Evolutionary conservation across 176 grass and related monocot species (phyloP).

Genomic region (Eremochloa ophiuroides): DNA sequence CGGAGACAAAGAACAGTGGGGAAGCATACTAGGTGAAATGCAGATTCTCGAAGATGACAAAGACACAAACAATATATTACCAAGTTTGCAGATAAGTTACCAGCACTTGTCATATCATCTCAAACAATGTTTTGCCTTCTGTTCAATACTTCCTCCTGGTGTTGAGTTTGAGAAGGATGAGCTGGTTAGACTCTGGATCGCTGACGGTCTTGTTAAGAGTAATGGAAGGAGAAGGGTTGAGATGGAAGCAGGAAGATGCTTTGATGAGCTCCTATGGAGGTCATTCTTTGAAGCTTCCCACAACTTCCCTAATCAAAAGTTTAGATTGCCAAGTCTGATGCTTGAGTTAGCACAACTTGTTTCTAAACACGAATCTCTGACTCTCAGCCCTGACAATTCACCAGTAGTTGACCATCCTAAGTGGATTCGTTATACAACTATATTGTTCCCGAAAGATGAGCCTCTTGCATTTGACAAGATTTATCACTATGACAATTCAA

Average conservation of each 20-base stretch:
- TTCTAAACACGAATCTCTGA: constrained; percentile 33
- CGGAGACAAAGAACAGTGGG: constrained; percentile 45
- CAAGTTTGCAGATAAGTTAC: constrained; percentile 63
- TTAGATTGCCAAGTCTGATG: constrained; percentile 45
- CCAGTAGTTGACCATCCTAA: background rate
- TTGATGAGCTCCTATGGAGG: constrained; percentile 44
- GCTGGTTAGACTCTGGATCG: constrained; percentile 56
- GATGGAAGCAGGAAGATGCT: constrained; percentile 29
- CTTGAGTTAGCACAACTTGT: constrained; percentile 33
- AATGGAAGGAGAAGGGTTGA: constrained; percentile 23
- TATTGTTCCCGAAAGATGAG: background rate
- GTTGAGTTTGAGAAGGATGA: constrained; percentile 53
- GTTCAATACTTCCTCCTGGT: constrained; percentile 40
- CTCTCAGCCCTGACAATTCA: background rate
- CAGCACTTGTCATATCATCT: constrained; percentile 54
- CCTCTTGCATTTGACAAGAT: constrained; percentile 35
- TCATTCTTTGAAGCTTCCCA: constrained; percentile 38
- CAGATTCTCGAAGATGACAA: constrained; percentile 30
- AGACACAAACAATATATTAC: constrained; percentile 20
- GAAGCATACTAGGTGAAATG: constrained; percentile 40
- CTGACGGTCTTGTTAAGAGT: constrained; percentile 43
- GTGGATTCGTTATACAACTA: constrained; percentile 27
- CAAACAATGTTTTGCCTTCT: constrained; percentile 62
- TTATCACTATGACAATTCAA: constrained; percentile 20
- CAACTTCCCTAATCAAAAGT: constrained; percentile 16